Percentiles rank a stretch among this genome's conserved stretches.
Conservation (phyloP, 1,284 basidiomycete species). For the Gomphus bonarii region DNA sequence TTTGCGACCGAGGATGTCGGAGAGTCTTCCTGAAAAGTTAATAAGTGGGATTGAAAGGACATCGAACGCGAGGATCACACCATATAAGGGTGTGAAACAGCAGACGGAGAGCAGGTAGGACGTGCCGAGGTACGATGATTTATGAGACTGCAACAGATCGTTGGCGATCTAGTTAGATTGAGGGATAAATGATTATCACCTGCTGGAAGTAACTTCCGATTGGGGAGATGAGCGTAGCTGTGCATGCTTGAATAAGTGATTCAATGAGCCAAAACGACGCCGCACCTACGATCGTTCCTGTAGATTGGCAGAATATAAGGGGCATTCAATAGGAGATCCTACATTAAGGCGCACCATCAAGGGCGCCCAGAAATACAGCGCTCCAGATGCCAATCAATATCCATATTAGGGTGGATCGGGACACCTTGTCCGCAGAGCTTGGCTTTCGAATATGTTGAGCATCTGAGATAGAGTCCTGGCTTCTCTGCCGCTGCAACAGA, state of each 20-base stretch:
- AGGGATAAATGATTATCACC: neutral
- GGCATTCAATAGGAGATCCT: constrained; percentile 13
- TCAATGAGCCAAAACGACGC: neutral
- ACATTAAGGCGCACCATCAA: constrained; percentile 44
- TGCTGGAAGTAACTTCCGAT: constrained; percentile 70
- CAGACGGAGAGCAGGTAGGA: constrained; percentile 82
- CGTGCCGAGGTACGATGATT: constrained; percentile 81
- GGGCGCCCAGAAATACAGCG: constrained; percentile 69
- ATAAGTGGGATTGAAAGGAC: constrained; percentile 17
- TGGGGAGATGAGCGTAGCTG: constrained; percentile 63
- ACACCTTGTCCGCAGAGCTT: neutral
- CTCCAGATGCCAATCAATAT: constrained; percentile 68
- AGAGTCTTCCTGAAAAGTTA: constrained; percentile 54
- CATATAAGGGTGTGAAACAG: constrained; percentile 86
- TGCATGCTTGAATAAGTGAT: constrained; percentile 1
- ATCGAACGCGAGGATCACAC: constrained; percentile 28
- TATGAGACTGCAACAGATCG: constrained; percentile 39
- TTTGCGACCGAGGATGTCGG: constrained; percentile 81
- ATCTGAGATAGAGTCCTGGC: neutral
- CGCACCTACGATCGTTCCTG: constrained; percentile 55
- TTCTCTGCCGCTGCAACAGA: neutral
- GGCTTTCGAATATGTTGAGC: neutral
- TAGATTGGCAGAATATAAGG: neutral
- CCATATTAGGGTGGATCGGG: constrained; percentile 35
- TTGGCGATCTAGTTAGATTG: neutral